These are phyloP conservation scores for Cutaneotrichosporon cyanovorans DNA, from an alignment of 1,284 basidiomycete genomes.

Conservation along the genomic window DNA sequence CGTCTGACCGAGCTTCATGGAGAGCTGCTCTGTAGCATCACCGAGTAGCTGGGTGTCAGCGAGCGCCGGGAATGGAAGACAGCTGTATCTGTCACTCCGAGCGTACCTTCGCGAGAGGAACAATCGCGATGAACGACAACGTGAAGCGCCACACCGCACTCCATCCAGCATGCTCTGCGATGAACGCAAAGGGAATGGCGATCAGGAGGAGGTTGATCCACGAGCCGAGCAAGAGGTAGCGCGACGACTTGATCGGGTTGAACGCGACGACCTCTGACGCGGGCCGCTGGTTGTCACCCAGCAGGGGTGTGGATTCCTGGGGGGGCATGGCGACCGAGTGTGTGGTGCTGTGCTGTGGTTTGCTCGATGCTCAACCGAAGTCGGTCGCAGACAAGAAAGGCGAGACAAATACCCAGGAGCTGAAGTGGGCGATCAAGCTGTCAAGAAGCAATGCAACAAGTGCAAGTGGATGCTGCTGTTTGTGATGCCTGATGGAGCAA, in stretches of 20 bases:
- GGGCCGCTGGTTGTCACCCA: constrained; percentile 2
- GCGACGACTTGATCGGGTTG: constrained; percentile 51
- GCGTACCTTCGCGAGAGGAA: constrained; percentile 81
- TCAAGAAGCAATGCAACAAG: no score
- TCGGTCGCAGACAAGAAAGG: no score
- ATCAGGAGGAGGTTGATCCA: constrained; percentile 72
- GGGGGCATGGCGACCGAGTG: constrained; percentile 16
- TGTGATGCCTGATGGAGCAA: no score
- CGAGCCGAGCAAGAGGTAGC: constrained; percentile 58
- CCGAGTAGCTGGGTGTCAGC: constrained; percentile 47
- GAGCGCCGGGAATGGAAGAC: not conserved
- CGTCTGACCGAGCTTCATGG: constrained; percentile 68
- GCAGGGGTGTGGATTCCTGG: constrained; percentile 19
- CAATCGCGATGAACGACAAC: constrained; percentile 76
- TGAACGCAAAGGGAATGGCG: constrained; percentile 62
- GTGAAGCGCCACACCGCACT: constrained; percentile 74
- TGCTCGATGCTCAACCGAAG: not conserved
- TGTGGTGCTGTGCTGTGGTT: not conserved
- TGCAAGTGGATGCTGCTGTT: no score
- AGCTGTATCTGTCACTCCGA: no score
- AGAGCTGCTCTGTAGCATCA: constrained; percentile 79
- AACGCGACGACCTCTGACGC: constrained; percentile 16
- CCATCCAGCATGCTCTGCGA: constrained; percentile 51
- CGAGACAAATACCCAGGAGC: no score
- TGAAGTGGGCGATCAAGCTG: no score